Evolutionary conservation across 129 eudicot genomes (phyloP), one percentile per base, ranked within the genome.

Genomic region (Ambrosia trifida): DNA sequence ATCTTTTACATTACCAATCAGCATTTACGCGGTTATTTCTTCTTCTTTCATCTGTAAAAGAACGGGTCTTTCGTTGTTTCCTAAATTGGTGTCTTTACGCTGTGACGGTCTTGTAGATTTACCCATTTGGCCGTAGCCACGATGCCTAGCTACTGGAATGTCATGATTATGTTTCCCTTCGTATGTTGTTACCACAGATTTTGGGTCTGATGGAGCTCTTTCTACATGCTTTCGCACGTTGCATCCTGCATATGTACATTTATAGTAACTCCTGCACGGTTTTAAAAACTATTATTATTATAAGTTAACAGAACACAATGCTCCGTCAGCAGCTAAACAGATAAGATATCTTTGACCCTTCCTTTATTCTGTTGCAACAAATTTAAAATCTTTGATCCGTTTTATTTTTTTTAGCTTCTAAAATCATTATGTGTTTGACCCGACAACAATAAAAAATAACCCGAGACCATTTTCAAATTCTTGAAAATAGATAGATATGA

Each of bases 91-190:
- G 63, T 85, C 90, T 65, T 68, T 80, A 43, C 75, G 81, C 17
- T 68, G 66, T 35, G 84, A 43, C 51, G 77, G 76, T 66, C 70
- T 82, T 71, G 73, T 41, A 11, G 80, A 51, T 19, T 45, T 44
- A 17, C 65, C 74, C 72, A 57, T 83, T 18, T 79, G 76, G 13
- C 66, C 43, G 70, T 79, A 75, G 79, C 66, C 63, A 56, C 84
- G 78, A 58, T 81, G 80, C 80, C 90, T 89, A 7, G 82, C 79
- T 41, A 75, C 51, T 0, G 99, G 99, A 49, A 90, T 81, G 54
- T 89, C 97, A 30, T 94, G 99, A 78, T 94, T 84, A 75, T 94
- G 99, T 63, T 94, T 94, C 56, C 99, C 99, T 76, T 94, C 99
- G 13, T 94, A 94, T 35, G 99, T 90, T 28, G 99, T 94, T 65